Conservation (phyloP, 2,329 filamentous ascomycete genomes). For the Xylogone sp. region DNA sequence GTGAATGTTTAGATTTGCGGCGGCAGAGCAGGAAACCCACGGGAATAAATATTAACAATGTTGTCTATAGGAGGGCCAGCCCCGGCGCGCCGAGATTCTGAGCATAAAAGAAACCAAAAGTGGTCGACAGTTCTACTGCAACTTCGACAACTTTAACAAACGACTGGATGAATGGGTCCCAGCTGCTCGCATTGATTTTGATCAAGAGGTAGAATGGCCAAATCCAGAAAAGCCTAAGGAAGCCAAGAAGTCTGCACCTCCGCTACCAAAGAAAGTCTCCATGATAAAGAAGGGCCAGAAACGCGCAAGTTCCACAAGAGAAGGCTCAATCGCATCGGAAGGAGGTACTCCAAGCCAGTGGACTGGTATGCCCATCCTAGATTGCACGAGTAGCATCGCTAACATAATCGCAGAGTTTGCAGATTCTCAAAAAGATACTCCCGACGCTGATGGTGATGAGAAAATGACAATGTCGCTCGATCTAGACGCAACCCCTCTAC, state of each 20-base stretch:
- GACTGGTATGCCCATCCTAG: slow-evolving; percentile 7
- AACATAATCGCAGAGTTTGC: slow-evolving; percentile 21
- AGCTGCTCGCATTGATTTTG: slow-evolving; percentile 76
- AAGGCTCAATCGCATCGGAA: slow-evolving; percentile 27
- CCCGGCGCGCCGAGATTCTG: slow-evolving; percentile 92
- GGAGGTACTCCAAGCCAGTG: slow-evolving; percentile 25
- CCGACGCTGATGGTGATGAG: slow-evolving; percentile 22
- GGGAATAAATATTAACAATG: slow-evolving; percentile 13
- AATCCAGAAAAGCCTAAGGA: slow-evolving; percentile 75
- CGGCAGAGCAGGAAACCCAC: too few species aligned
- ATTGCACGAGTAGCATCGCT: slow-evolving; percentile 6
- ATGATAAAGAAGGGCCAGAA: slow-evolving; percentile 38
- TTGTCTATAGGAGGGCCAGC: slow-evolving; percentile 65
- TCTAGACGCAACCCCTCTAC: slow-evolving; percentile 24
- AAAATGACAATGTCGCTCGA: slow-evolving; percentile 21
- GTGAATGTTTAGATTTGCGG: too few species aligned
- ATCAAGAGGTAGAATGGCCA: slow-evolving; percentile 93
- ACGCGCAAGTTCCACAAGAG: slow-evolving; percentile 23
- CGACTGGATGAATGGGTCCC: slow-evolving; percentile 81
- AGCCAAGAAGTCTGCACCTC: slow-evolving; percentile 62
- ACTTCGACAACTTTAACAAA: slow-evolving; percentile 99
- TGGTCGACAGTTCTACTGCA: slow-evolving; percentile 87
- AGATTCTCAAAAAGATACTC: slow-evolving; percentile 23
- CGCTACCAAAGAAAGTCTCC: slow-evolving; percentile 35
- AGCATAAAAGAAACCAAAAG: slow-evolving; percentile 89